Base-by-base conservation (phyloP, 305 asterid species). In the Fraxinus dipetala region DNA sequence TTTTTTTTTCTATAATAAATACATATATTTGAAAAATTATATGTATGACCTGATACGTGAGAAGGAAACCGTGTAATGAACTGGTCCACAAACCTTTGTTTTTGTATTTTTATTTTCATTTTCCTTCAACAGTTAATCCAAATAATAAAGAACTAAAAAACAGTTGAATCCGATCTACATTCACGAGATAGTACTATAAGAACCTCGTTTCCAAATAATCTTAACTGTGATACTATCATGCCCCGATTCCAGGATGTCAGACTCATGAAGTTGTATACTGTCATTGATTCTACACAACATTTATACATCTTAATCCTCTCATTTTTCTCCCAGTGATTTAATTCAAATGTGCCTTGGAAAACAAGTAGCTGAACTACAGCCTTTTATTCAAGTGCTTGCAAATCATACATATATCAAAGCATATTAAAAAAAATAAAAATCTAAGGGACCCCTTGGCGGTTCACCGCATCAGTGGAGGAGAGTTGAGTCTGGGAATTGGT, bases 361-460 rank as follows among this genome's bases (percentile, higher is more conserved):
- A 61, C 31, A 61, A 7, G 30, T 63, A 7, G 31, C 72, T 26
- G 16, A 63, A 22, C 72, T 63, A 2, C 72, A 20, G 5, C 72
- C n/a, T 67, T 67, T 28, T 67, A 67, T 26, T 67, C 16, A 67
- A 28, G 7, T 67, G n/a, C 74, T 28, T 9, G 20, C 20, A 13
- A 26, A 67, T 11, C 74, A 67, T 67, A 67, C 74, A 67, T 67
- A 28, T 28, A 30, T 8, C 35, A 67, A 13, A 67, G 35, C 36
- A 8, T 26, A 28, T 67, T 67, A 34, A 13, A 8, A 11, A 6
- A 0, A 2, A 8, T 30, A 8, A 38, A 38, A 40, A 43, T 0
- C 51, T 84, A 93, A 70, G 91, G 91, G 6, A 79, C 90, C 79
- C 91, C 88, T 35, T 83, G 92, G n/a, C 84, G 82, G 84, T 91